phyloP scores from a whole-genome alignment of 148 eudicot species.

The Chenopodium berlandieri region DNA sequence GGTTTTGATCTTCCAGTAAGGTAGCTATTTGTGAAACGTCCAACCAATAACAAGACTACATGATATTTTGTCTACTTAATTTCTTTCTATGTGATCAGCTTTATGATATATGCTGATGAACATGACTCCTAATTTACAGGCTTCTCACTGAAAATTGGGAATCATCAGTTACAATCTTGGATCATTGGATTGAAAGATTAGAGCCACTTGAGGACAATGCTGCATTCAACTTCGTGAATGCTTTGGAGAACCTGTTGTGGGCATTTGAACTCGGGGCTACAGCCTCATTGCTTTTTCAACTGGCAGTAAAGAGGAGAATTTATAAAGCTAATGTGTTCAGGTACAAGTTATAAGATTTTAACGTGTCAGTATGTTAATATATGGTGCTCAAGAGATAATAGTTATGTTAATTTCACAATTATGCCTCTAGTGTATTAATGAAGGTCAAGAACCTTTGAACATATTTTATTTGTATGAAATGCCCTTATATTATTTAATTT shows the following conservation, averaged over 20 bases:
- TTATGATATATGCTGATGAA: neutral
- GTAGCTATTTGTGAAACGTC: slow-evolving; percentile 31
- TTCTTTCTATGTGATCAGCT: neutral
- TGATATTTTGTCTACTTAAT: neutral
- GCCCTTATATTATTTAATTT: neutral
- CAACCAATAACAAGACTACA: neutral
- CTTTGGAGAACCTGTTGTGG: slow-evolving; percentile 93
- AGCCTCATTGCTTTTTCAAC: slow-evolving; percentile 91
- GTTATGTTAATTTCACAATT: neutral
- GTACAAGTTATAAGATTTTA: slow-evolving; percentile 34
- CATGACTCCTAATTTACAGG: slow-evolving; percentile 41
- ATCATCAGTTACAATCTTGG: slow-evolving; percentile 52
- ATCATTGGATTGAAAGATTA: slow-evolving; percentile 59
- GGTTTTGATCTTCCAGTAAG: slow-evolving; percentile 86
- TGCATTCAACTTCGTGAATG: slow-evolving; percentile 92
- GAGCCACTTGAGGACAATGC: slow-evolving; percentile 78
- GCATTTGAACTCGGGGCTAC: slow-evolving; percentile 91
- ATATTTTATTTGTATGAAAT: neutral
- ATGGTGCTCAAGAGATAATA: neutral
- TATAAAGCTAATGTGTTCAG: slow-evolving; percentile 72
- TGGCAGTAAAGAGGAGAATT: slow-evolving; percentile 76
- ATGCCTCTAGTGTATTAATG: no score
- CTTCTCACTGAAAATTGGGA: slow-evolving; percentile 64
- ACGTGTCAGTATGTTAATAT: neutral
- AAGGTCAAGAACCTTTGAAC: no score